phyloP scores from a whole-genome alignment of 495 filamentous ascomycete species.

The Diplogelasinospora grovesii region DNA sequence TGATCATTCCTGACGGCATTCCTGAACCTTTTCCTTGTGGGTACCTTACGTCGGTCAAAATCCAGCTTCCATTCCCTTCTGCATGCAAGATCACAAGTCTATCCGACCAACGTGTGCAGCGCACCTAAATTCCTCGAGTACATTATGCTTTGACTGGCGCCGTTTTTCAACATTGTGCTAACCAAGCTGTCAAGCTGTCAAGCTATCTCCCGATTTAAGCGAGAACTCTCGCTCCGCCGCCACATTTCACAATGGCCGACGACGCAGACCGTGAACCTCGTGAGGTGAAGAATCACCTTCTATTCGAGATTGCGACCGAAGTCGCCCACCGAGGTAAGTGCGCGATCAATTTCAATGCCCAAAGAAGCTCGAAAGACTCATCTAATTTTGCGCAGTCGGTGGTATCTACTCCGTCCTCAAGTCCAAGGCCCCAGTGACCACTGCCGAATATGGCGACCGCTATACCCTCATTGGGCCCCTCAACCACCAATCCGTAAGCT shows the following conservation, averaged over 20 bases:
- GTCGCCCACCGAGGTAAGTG: conserved; percentile 84
- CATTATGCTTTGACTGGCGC: too few species aligned
- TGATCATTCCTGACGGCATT: too few species aligned
- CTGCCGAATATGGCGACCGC: conserved; percentile 94
- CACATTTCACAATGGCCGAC: conserved; percentile 23
- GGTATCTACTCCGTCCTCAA: conserved; percentile 99
- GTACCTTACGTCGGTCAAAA: too few species aligned
- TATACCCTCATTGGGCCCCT: conserved; percentile 95
- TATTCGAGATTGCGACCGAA: conserved; percentile 95
- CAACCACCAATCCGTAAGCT: conserved; percentile 75
- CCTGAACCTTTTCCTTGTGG: too few species aligned
- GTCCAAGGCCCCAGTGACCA: conserved; percentile 96
- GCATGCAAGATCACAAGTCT: too few species aligned
- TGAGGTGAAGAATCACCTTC: conserved; percentile 47
- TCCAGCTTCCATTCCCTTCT: too few species aligned
- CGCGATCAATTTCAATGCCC: not conserved
- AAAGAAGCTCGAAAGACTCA: conserved; percentile 1
- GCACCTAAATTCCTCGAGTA: conserved; percentile 1
- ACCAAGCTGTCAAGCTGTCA: not conserved
- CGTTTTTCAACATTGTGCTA: too few species aligned
- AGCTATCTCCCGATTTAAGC: not conserved
- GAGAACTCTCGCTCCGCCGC: not conserved
- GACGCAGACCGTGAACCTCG: conserved; percentile 31
- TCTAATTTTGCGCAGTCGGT: conserved; percentile 54
- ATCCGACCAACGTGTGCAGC: too few species aligned